Evolutionary conservation across 1,284 basidiomycete species (phyloP).

Genomic region (Cutaneotrichosporon cavernicola): DNA sequence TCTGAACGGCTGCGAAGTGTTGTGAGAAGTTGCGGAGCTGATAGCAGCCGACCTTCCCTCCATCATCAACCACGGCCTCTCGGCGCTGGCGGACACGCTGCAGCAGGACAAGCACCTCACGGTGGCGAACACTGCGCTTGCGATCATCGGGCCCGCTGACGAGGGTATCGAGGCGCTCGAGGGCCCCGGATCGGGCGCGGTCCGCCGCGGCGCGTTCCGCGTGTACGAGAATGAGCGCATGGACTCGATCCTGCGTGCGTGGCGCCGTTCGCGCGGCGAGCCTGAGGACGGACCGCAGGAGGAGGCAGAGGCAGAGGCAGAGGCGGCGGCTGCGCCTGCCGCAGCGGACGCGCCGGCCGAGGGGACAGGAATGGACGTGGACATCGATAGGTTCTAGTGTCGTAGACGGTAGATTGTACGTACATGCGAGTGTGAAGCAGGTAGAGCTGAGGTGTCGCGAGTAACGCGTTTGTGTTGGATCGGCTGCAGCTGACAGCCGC

Average conservation of each 20-base stretch:
- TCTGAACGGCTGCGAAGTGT: neutral
- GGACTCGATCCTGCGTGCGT: constrained; percentile 65
- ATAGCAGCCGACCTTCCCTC: constrained; percentile 72
- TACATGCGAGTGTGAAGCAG: constrained; percentile 11
- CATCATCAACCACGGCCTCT: constrained; percentile 84
- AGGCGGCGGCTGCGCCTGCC: constrained; percentile 4
- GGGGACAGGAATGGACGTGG: constrained; percentile 16
- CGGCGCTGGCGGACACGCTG: constrained; percentile 88
- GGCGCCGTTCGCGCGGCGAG: constrained; percentile 50
- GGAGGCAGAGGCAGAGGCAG: constrained; percentile 21
- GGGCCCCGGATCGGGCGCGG: constrained; percentile 33
- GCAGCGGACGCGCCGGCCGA: neutral
- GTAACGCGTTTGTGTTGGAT: neutral
- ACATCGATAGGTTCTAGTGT: constrained; percentile 8
- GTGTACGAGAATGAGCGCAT: constrained; percentile 60
- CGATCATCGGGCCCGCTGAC: constrained; percentile 69
- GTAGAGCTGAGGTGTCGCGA: neutral
- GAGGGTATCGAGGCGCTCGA: constrained; percentile 33
- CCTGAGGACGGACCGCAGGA: constrained; percentile 48
- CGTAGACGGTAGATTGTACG: constrained; percentile 15
- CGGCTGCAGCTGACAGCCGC: neutral
- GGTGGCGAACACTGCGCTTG: constrained; percentile 86
- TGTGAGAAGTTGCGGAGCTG: neutral
- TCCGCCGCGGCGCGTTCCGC: constrained; percentile 46
- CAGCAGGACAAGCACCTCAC: constrained; percentile 97